Base-by-base conservation (phyloP, 352 stramenopile genomes). In the Pythium periplocum region DNA sequence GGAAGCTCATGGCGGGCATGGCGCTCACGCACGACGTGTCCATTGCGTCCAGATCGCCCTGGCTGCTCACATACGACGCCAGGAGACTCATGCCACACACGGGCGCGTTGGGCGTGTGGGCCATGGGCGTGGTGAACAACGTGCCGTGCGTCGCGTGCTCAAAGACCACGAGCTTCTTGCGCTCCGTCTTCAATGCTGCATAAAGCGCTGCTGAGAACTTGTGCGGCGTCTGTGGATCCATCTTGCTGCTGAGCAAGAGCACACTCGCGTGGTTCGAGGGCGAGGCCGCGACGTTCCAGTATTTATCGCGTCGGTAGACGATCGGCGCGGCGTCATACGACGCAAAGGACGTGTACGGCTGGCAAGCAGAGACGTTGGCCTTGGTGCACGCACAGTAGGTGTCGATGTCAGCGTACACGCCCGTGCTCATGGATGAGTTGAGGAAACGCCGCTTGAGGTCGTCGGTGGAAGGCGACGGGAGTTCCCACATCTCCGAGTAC, bases 151-250 rank as follows among this genome's bases (percentile, higher is more conserved):
- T 54, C 35, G 67, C 62, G 38, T 59, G 37, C 35, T 65, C 50
- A 33, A 75, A 69, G 34, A 55, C 54, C 10, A 75, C 53, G 34
- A 75, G 55, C 40, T 49, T 33, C 41, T 71, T 72, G 48, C 55
- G 44, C 4, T 42, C 58, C 10, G 55, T 64, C 26, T 62, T 41
- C 6, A 72, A 51, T 6, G 46, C 58, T 1, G 35, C 52, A 32
- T 57, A 53, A 7, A 64, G 47, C 11, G 56, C 45, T 33, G 51
- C n/a, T 8, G 57, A 62, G 35, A 68, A 63, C 37, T 52, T 55
- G 53, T 62, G 51, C 6, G 56, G 59, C 4, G 67, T 66, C 43
- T 64, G 53, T 4, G 67, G 59, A 30, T 75, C 63, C n/a, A 75
- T 38, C 12, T 59, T 59, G 4, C 62, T 55, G 48, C 67, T 72